Base-by-base conservation (phyloP, 2,329 filamentous ascomycete genomes). In the Furcasterigmium sp. region DNA sequence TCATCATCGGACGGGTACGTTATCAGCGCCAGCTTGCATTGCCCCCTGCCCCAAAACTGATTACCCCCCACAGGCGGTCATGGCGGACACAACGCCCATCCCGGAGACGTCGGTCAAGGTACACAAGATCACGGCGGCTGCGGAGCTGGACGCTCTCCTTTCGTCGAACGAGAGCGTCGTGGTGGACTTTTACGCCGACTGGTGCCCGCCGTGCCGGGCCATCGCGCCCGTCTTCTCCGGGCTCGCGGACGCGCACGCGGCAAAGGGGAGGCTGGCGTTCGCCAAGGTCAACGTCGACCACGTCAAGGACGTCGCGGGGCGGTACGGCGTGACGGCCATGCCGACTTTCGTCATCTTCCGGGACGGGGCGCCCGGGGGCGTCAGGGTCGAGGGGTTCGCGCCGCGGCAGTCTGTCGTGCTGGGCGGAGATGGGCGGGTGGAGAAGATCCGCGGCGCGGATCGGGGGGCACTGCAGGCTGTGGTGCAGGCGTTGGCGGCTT, bases 261-360 rank as follows among this genome's bases (percentile, higher is more conserved):
- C 51, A 23, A 63, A 65, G 15, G 64, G 69, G 21, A 59, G 63
- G 26, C 67, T 74, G 40, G 68, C 69, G 46, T 82, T 82, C 48
- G 75, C 73, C 56, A 77, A 78, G 62, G 70, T 82, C 58, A 71
- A 82, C 61, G 76, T 76, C 56, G 78, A 82, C 57, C 61, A 67
- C 39, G 68, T 72, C 11, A 64, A 71, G 43, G 70, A 73, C 39
- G 66, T 76, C 17, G 70, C 76, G 41, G 54, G 57, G 11, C 63
- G 69, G 48, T 72, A 79, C 54, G 61, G 64, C 56, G 65, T 82
- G 56, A 64, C 68, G 21, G 70, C 73, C 53, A 76, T 82, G 66
- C 78, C 78, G 9, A 77, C 77, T 21, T 81, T 82, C 56, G 62
- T 76, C 54, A 73, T 80, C 64, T 80, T 82, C 60, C 69, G 74